A percentile compares a stretch with the other conserved stretches of the same genome.
These are phyloP conservation scores for Starmerella apicola DNA, from an alignment of 805 yeast genomes.

Conservation along the genomic window DNA sequence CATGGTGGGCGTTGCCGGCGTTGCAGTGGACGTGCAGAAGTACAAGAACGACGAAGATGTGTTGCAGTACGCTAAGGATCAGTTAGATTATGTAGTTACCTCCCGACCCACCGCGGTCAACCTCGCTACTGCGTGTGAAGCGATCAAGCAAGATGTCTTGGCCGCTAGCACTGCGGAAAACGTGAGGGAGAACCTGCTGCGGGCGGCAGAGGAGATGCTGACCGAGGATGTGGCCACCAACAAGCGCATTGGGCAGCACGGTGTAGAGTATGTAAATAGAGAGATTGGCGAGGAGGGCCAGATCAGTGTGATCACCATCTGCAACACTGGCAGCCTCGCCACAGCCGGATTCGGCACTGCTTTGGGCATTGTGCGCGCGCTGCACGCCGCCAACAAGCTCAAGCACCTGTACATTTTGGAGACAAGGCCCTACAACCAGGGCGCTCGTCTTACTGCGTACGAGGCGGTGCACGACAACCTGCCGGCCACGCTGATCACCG, in stretches of 20 bases:
- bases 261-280: constrained; percentile 52
- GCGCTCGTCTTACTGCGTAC: constrained; percentile 83
- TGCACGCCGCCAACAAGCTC: constrained; percentile 40
- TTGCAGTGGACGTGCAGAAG: constrained; percentile 54
- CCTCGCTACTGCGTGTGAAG: constrained; percentile 58
- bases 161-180: constrained; percentile 21
- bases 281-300: constrained; percentile 38
- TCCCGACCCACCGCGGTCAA: constrained; percentile 96
- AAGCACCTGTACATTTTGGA: constrained; percentile 76
- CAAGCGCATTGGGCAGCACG: constrained; percentile 64
- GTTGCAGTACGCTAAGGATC: constrained; percentile 24
- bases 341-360: constrained; percentile 98
- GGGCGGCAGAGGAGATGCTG: constrained; percentile 39
- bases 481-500: constrained; percentile 82
- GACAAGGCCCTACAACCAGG: constrained; percentile 95
- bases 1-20: constrained; percentile 77
- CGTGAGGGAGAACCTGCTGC: constrained; percentile 26
- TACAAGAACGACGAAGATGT: constrained; percentile 21
- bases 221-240: constrained; percentile 73
- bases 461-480: constrained; percentile 76
- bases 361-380: constrained; percentile 74
- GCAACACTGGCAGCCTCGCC: constrained; percentile 94
- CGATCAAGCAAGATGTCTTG: constrained; percentile 32
- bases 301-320: constrained; percentile 76
- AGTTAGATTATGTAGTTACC: constrained; percentile 53